These are phyloP conservation scores for Pezizomycotina sp. DNA, from an alignment of 2,329 filamentous ascomycete genomes.

Conservation along the genomic window DNA sequence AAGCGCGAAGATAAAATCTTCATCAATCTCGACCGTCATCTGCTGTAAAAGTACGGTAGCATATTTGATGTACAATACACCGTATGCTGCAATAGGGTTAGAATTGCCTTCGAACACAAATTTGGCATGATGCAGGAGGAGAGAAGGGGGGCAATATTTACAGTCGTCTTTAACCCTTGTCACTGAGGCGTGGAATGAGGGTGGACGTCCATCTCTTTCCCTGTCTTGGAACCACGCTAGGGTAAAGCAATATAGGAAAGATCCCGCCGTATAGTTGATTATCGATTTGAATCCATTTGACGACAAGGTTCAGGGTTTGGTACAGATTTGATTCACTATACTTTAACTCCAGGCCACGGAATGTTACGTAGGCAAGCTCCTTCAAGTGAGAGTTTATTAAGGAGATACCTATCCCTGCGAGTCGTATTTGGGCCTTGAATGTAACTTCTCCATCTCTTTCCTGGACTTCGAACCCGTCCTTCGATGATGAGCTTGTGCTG, in stretches of 20 bases:
- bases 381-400: conserved; percentile 82
- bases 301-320: conserved; percentile 73
- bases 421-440: conserved; percentile 72
- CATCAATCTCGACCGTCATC: conserved; percentile 94
- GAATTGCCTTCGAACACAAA: conserved; percentile 4
- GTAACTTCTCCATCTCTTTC: conserved; percentile 73
- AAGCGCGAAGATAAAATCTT: conserved; percentile 93
- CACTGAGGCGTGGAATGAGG: conserved; percentile 85
- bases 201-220: conserved; percentile 88
- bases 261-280: conserved; percentile 97
- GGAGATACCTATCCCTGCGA: conserved; percentile 83
- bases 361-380: conserved; percentile 83
- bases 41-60: conserved; percentile 85
- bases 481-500: conserved; percentile 42
- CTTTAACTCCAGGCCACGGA: conserved; percentile 76
- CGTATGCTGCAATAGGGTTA: conserved; percentile 44
- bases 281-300: conserved; percentile 98
- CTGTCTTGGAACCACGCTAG: conserved; percentile 92
- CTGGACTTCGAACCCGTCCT: conserved; percentile 94
- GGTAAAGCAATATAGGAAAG: conserved; percentile 93
- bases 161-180: conserved; percentile 92
- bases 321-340: conserved; percentile 88
- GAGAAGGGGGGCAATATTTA: conserved; percentile 7
- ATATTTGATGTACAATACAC: conserved; percentile 96
- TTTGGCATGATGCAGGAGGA: background rate